Conservation (phyloP, 1,139 yeast genomes). For the Blastobotrys raffinosifermentans region DNA sequence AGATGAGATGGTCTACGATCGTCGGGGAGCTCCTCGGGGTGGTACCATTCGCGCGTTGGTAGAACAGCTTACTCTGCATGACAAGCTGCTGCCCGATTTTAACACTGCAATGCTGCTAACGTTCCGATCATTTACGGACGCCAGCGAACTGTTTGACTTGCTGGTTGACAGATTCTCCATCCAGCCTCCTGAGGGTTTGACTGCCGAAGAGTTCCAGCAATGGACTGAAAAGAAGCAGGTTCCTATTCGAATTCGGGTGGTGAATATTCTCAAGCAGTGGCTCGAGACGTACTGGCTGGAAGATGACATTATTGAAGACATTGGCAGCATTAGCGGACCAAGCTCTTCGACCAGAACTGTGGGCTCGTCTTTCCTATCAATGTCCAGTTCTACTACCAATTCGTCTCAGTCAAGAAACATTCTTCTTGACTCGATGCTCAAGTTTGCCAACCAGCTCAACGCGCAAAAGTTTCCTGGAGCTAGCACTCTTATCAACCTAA, state of each 20-base stretch:
- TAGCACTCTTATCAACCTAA: conserved; percentile 21
- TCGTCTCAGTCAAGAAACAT: conserved; percentile 22
- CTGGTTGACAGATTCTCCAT: conserved; percentile 63
- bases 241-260: conserved; percentile 61
- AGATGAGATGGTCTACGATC: conserved; percentile 63
- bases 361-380: conserved; percentile 10
- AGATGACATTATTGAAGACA: conserved; percentile 42
- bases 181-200: conserved; percentile 83
- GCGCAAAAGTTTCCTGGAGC: conserved; percentile 44
- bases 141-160: conserved; percentile 56
- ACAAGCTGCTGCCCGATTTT: conserved; percentile 59
- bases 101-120: conserved; percentile 68
- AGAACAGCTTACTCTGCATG: conserved; percentile 80
- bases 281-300: conserved; percentile 76
- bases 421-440: conserved; percentile 47
- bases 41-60: conserved; percentile 79
- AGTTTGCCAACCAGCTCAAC: conserved; percentile 48
- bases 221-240: conserved; percentile 74
- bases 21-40: conserved; percentile 72
- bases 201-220: conserved; percentile 70
- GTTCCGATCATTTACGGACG: conserved; percentile 69
- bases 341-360: conserved; percentile 1
- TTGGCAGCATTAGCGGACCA: background rate
- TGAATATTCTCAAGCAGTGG: conserved; percentile 64
- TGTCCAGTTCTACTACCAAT: background rate